Percentiles rank a stretch among this genome's conserved stretches.
phyloP scores from a whole-genome alignment of 176 grass and related monocot genomes.

The Oryza brachyantha region DNA sequence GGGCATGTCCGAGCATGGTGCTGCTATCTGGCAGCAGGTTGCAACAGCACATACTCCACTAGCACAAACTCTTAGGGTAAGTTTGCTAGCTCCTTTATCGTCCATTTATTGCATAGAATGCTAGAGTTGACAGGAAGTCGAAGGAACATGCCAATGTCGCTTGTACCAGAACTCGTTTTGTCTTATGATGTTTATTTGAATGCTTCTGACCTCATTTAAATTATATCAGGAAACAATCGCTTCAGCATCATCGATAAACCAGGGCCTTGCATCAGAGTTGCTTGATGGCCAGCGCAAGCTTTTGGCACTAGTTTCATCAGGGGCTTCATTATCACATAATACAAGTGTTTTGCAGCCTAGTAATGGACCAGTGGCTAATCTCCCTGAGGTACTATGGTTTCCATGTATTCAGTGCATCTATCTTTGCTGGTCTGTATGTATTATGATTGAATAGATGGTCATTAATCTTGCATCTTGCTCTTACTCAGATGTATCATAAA shows the following conservation, averaged over 20 bases:
- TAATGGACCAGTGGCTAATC: slow-evolving; percentile 53
- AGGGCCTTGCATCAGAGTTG: slow-evolving; percentile 70
- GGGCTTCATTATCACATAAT: slow-evolving; percentile 42
- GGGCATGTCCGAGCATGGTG: slow-evolving; percentile 76
- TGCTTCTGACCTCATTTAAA: slow-evolving; percentile 21
- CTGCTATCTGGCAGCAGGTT: slow-evolving; percentile 68
- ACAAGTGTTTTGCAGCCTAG: slow-evolving; percentile 46
- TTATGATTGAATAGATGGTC: neutral
- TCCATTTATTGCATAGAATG: neutral
- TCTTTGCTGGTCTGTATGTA: neutral
- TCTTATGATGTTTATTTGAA: neutral
- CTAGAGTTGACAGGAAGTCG: neutral
- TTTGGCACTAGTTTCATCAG: slow-evolving; percentile 66
- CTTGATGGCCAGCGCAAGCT: slow-evolving; percentile 82
- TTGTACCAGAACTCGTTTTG: neutral
- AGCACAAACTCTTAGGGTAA: slow-evolving; percentile 75
- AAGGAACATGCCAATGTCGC: neutral
- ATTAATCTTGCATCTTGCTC: neutral
- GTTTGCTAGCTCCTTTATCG: slow-evolving; percentile 16
- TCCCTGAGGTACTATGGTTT: slow-evolving; percentile 44
- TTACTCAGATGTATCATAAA: neutral
- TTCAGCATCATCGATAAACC: slow-evolving; percentile 73
- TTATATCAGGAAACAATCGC: slow-evolving; percentile 71
- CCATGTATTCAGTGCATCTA: neutral
- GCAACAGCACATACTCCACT: slow-evolving; percentile 70